phyloP scores from a whole-genome alignment of 2,329 filamentous ascomycete species.

The Moelleriella libera region DNA sequence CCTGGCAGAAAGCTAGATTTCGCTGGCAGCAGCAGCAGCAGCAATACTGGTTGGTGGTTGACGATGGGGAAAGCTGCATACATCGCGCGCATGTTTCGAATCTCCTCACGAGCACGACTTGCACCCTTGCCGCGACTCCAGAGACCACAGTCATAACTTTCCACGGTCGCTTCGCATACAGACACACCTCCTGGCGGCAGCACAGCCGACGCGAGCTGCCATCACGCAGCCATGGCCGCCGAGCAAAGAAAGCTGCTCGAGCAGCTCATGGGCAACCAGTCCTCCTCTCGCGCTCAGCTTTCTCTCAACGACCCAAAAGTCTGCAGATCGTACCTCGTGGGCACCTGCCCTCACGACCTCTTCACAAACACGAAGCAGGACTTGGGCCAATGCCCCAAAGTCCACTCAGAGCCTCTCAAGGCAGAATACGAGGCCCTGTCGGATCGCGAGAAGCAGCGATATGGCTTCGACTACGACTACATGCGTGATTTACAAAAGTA shows the following conservation, averaged over 20 bases:
- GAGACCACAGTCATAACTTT: too few species aligned
- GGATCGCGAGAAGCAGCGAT: slow-evolving; percentile 56
- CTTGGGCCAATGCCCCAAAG: slow-evolving; percentile 73
- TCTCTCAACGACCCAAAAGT: slow-evolving; percentile 85
- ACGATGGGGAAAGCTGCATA: too few species aligned
- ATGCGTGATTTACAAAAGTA: slow-evolving; percentile 91
- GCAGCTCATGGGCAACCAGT: slow-evolving; percentile 77
- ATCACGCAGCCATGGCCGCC: slow-evolving; percentile 57
- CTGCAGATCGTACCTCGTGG: slow-evolving; percentile 85
- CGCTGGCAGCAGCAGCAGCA: neutral
- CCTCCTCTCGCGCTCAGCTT: slow-evolving; percentile 64
- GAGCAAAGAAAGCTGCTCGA: slow-evolving; percentile 98
- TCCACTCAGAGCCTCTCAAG: slow-evolving; percentile 81
- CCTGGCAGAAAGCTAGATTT: slow-evolving; percentile 1
- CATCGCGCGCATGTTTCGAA: too few species aligned
- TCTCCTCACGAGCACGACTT: too few species aligned
- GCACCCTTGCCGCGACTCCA: too few species aligned
- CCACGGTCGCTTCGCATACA: too few species aligned
- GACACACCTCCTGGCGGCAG: too few species aligned
- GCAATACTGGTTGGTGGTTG: too few species aligned
- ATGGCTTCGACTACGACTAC: slow-evolving; percentile 94
- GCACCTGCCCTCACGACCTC: slow-evolving; percentile 93
- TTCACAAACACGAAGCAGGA: slow-evolving; percentile 99
- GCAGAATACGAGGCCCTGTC: slow-evolving; percentile 70
- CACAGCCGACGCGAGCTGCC: neutral